Conservation (phyloP, 1,284 basidiomycete species). For the Fereydounia khargensis region DNA sequence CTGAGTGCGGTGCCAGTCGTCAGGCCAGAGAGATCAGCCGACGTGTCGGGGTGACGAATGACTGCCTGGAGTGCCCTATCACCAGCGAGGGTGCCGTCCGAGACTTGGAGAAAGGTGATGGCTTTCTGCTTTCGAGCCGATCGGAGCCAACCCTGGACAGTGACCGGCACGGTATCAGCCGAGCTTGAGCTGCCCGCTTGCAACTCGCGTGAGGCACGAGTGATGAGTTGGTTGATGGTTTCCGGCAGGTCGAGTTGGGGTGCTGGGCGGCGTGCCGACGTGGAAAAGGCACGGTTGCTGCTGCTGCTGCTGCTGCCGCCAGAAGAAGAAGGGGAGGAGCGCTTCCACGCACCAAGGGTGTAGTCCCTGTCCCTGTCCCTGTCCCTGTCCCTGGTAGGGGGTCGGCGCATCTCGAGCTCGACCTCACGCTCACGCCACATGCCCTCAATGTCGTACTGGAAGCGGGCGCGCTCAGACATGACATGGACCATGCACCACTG, state of each 20-base stretch:
- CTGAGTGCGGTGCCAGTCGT: slow-evolving; percentile 38
- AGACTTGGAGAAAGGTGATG: slow-evolving; percentile 45
- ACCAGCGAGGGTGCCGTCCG: slow-evolving; percentile 44
- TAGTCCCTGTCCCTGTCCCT: too few relatives aligned
- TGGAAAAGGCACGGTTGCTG: not conserved
- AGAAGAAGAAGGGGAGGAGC: too few relatives aligned
- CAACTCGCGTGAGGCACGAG: slow-evolving; percentile 2
- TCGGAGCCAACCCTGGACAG: slow-evolving; percentile 33
- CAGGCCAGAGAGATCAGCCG: slow-evolving; percentile 10
- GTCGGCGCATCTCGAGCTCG: too few relatives aligned
- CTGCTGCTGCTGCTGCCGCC: slow-evolving; percentile 3
- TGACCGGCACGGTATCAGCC: slow-evolving; percentile 4
- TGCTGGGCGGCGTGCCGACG: not conserved
- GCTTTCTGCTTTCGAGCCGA: slow-evolving; percentile 42
- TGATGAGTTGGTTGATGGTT: slow-evolving; percentile 8
- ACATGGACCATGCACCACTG: slow-evolving; percentile 57
- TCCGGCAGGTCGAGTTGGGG: slow-evolving; percentile 6
- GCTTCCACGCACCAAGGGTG: too few relatives aligned
- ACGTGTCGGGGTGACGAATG: slow-evolving; percentile 3
- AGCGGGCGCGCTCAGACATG: slow-evolving; percentile 47
- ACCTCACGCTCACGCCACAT: slow-evolving; percentile 38
- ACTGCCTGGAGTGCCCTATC: slow-evolving; percentile 45
- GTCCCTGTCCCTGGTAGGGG: too few relatives aligned
- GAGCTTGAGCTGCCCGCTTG: not conserved
- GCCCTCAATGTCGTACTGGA: slow-evolving; percentile 48